Base-by-base conservation (phyloP, 2,329 filamentous ascomycete genomes). In the Trematosphaeria pertusa region DNA sequence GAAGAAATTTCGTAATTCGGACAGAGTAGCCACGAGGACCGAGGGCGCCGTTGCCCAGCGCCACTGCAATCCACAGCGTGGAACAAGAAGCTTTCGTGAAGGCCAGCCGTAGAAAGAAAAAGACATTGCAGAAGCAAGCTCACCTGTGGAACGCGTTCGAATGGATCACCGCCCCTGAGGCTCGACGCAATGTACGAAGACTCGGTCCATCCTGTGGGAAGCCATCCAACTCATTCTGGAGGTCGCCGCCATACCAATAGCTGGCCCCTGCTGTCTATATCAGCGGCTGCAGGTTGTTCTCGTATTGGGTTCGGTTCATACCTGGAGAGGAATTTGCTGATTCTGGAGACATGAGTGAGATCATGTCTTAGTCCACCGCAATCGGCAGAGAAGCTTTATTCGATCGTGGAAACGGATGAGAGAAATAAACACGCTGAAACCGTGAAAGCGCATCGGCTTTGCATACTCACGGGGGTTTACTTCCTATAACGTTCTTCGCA, bases 311-410 rank as follows among this genome's bases (percentile, higher is more conserved):
- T 52, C 57, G 24, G 12, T 7, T 7, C 24, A 28, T 12, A 71
- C 67, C 63, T 49, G 65, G 62, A 48, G 65, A 64, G 38, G 65
- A 63, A 46, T 67, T 65, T 51, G 61, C 56, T 32, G 64, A 57
- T 57, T 65, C 64, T 52, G 65, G 54, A 66, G 65, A 62, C 67
- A 70, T 71, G 64, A 66, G 57, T 59, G 64, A 66, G 47, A 70
- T 58, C 67, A 71, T 71, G 48, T 64, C 52, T 55, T 48, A 34
- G 52, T 37, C n/a, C 47, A 51, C 45, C 37, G 19, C 52, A 50
- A 56, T 55, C 52, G 52, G 49, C 42, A 47, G 52, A 55, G 56
- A 50, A 48, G 44, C 46, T 62, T 58, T 59, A 56, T 58, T 46
- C 46, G 47, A 43, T 43, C 41, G 48, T 50, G 44, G 52, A 55